These are phyloP conservation scores for Tolypocladium amazonense DNA, from an alignment of 2,329 filamentous ascomycete species.

Conservation along the genomic window DNA sequence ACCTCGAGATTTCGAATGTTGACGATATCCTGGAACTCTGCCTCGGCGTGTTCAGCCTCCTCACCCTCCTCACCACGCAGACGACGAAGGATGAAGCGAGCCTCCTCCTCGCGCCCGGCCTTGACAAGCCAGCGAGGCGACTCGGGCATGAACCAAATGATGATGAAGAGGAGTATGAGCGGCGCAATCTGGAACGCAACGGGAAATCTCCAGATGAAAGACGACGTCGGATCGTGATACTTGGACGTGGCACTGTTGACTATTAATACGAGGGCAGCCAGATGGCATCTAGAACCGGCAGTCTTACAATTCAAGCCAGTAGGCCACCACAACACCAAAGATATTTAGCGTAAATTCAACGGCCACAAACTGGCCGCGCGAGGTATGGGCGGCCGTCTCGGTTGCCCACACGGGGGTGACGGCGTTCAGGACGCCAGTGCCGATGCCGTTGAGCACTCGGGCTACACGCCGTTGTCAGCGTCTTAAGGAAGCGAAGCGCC, in stretches of 20 bases:
- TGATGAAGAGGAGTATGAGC: slow-evolving; percentile 42
- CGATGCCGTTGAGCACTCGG: slow-evolving; percentile 43
- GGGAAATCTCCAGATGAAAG: slow-evolving; percentile 57
- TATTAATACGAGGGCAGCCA: not conserved
- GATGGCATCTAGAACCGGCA: too few relatives aligned
- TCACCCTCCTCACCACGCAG: slow-evolving; percentile 49
- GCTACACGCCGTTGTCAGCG: slow-evolving; percentile 4
- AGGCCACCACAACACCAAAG: slow-evolving; percentile 51
- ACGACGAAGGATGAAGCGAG: slow-evolving; percentile 51
- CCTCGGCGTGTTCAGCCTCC: slow-evolving; percentile 42
- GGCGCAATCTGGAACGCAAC: slow-evolving; percentile 61
- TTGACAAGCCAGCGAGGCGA: slow-evolving; percentile 59
- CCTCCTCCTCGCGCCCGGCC: slow-evolving; percentile 55
- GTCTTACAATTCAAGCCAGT: slow-evolving; percentile 44
- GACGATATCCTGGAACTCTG: slow-evolving; percentile 59
- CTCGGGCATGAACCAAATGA: slow-evolving; percentile 60
- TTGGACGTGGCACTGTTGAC: slow-evolving; percentile 40
- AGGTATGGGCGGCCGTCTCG: slow-evolving; percentile 57
- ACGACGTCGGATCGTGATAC: slow-evolving; percentile 44
- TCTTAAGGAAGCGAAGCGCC: not conserved
- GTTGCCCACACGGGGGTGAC: slow-evolving; percentile 65
- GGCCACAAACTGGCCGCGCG: slow-evolving; percentile 57
- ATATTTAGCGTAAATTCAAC: slow-evolving; percentile 68
- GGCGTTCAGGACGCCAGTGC: slow-evolving; percentile 59
- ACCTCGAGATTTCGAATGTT: slow-evolving; percentile 53